Evolutionary conservation across 768 basidiomycete genomes (phyloP), one percentile per base, ranked within the genome.

Genomic region (Melanogaster broomeanus): DNA sequence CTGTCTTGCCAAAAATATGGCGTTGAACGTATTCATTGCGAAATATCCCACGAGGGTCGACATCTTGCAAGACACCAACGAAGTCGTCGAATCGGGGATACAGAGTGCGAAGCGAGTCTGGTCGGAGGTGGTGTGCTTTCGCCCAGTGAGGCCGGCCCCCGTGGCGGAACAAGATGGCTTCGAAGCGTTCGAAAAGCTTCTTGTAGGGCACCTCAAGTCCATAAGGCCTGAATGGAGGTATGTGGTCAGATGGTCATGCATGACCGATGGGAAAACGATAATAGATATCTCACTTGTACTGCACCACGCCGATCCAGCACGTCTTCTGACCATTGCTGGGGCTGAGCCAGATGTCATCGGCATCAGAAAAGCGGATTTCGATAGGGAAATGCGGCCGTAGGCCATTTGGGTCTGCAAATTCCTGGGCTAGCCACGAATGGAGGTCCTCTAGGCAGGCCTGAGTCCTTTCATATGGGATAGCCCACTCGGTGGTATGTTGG

Each of bases 221-320:
- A 64, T 94, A 98, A 3, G 94, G 93, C 62, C 94, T 96, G 33
- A 28, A 43, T 47, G 8, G 34, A 22, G 35, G n/a, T 15, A 24
- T 25, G 37, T 37, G 30, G 48, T 57, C 41, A 58, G 53, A 25
- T 1, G 42, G n/a, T n/a, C n/a, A 39, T 30, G 22, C 18, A 24
- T 2, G 33, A 33, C 47, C n/a, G n/a, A n/a, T n/a, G n/a, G n/a
- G 27, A 30, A 21, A 45, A 55, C 31, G 43, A 47, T 24, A 45
- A 18, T n/a, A 42, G 38, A 46, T 13, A 7, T 72, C 90, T 62
- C 51, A 98, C 96, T 92, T 93, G 75, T 86, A 99, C 64, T 95
- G 92, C n/a, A 97, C 83, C 46, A 98, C 84, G n/a, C 97, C 97
- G 53, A 99, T 91, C 90, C 94, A 99, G 59, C 87, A 89, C 8